Evolutionary conservation across 1,284 basidiomycete genomes (phyloP).

Genomic region (Cutaneotrichosporon sp.): DNA sequence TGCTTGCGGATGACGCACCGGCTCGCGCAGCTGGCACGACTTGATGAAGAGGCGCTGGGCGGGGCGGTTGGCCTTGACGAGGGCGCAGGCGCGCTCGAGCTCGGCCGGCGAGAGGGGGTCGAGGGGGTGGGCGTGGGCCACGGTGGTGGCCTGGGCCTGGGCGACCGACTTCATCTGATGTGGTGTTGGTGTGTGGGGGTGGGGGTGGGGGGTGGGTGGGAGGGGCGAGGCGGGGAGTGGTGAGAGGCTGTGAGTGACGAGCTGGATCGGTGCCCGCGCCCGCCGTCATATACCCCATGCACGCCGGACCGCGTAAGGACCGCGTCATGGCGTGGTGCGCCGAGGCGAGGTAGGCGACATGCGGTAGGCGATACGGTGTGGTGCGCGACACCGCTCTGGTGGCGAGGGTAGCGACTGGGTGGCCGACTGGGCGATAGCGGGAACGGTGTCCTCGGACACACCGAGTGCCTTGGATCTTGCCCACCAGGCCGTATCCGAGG

Average conservation of each 20-base stretch:
- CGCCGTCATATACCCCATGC: background rate
- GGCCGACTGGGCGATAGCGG: background rate
- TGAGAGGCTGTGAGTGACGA: too few relatives aligned
- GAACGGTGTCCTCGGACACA: background rate
- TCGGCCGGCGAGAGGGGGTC: conserved; percentile 6
- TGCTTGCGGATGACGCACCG: too few relatives aligned
- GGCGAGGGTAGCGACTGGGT: background rate
- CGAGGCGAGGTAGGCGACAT: background rate
- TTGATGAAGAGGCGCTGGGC: background rate
- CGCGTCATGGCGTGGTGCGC: background rate
- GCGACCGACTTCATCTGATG: conserved; percentile 6
- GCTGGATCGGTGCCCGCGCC: too few relatives aligned
- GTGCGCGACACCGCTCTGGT: background rate
- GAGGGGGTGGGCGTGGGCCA: conserved; percentile 2
- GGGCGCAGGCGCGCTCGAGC: conserved; percentile 8
- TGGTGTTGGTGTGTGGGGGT: background rate
- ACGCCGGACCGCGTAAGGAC: background rate
- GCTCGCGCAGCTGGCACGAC: conserved; percentile 10
- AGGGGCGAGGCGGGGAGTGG: too few relatives aligned
- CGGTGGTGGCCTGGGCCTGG: background rate
- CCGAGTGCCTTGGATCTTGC: background rate
- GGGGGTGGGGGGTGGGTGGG: too few relatives aligned
- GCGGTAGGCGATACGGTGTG: background rate
- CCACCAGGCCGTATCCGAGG: background rate
- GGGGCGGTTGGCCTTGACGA: conserved; percentile 7